A percentile compares a stretch with the other conserved stretches of the same genome.
These are phyloP conservation scores for sorghum (Sorghum bicolor) DNA, from an alignment of 176 grass and related monocot genomes.

Conservation along the genomic window Sorghum_bicolor_NCBIv3 NC_012871.2:77591001-77591500, in stretches of 20 bases:
- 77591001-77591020: conserved; percentile 52
- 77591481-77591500: conserved; percentile 87
- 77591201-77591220: conserved; percentile 80
- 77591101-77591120: conserved; percentile 52
- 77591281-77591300: conserved; percentile 59
- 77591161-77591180: conserved; percentile 25
- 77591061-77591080: conserved; percentile 78
- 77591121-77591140: conserved; percentile 13
- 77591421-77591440: conserved; percentile 81
- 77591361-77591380: conserved; percentile 18
- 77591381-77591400: conserved; percentile 6
- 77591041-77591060: conserved; percentile 68
- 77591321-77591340: background rate
- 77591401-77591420: conserved; percentile 81
- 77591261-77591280: conserved; percentile 69
- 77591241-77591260: conserved; percentile 86
- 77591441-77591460: conserved; percentile 79
- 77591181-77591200: conserved; percentile 46
- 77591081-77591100: conserved; percentile 54
- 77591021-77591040: conserved; percentile 69
- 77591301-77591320: conserved; percentile 39
- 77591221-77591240: conserved; percentile 78
- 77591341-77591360: conserved; percentile 13
- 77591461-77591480: conserved; percentile 88
- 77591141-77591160: conserved; percentile 2